Evolutionary conservation across 2,329 filamentous ascomycete species (phyloP), one percentile per base, ranked within the genome.

Genomic region (Aspergillus niger): DNA sequence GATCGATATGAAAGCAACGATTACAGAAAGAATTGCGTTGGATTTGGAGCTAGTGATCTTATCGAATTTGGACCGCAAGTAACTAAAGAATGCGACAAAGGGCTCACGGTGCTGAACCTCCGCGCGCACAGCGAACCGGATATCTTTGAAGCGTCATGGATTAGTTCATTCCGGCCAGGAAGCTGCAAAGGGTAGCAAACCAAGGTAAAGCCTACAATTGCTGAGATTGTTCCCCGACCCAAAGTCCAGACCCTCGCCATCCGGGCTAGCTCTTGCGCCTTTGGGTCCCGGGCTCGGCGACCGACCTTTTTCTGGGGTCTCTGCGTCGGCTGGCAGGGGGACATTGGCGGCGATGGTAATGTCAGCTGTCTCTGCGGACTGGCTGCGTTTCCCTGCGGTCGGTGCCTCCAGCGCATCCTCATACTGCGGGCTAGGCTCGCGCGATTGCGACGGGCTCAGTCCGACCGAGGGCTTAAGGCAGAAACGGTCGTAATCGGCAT

Each of bases 21-120:
- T 58, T 3, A 89, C 67, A 8, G 89, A 88, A 54, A 86, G 74
- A 24, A 91, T 72, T 8, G 90, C 80, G 55, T 88, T 91, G 38
- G 83, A 80, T 82, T 89, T 91, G 10, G 91, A 91, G 62, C 84
- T 85, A 2, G 89, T 92, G 50, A 90, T 77, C 55, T 82, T 76
- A 58, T 83, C 79, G 65, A 90, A 82, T 62, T 82, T 85, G 61
- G 78, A 81, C 65, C 86, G 86, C 61, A 92, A 67, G 62, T 87
- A 89, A 56, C 81, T 83, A 67, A 93, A 82, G 48, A 85, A 83
- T 17, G 89, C 84, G 71, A 96, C 91, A 67, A 97, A 90, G 13
- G 91, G 91, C 71, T 94, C 91, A 50, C 90, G 87, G 72, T 97
- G 92, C 71, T 94, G 91, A 30, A 96, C 90, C 80, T 97, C 92